phyloP scores from a whole-genome alignment of 208 protist genomes.

The Leptomonas seymouri region DNA sequence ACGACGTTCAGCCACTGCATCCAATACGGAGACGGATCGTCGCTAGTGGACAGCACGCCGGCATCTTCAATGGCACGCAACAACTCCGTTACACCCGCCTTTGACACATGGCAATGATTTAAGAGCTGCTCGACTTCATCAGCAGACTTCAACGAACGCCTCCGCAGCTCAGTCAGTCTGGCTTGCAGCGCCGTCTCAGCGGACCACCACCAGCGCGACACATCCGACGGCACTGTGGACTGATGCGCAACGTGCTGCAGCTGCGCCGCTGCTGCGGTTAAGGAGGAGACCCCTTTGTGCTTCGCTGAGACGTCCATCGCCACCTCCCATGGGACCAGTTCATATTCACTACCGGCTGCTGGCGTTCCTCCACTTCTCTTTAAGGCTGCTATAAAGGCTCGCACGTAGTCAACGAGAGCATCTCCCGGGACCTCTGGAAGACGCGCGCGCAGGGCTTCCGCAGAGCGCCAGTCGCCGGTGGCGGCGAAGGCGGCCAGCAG shows the following conservation, averaged over 20 bases:
- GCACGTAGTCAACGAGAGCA: slow-evolving; percentile 23
- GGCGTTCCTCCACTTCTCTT: neutral
- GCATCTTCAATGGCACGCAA: slow-evolving; percentile 14
- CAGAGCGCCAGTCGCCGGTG: slow-evolving; percentile 30
- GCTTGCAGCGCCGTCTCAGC: slow-evolving; percentile 17
- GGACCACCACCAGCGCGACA: slow-evolving; percentile 23
- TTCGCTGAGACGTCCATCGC: slow-evolving; percentile 17
- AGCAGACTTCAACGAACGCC: neutral
- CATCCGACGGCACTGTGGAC: neutral
- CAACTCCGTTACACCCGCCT: slow-evolving; percentile 9
- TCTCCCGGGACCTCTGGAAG: neutral
- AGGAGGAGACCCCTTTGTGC: neutral
- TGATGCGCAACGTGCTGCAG: slow-evolving; percentile 10
- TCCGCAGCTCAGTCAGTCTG: slow-evolving; percentile 23
- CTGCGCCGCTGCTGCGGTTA: slow-evolving; percentile 8
- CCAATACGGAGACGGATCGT: neutral
- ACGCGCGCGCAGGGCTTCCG: slow-evolving; percentile 18
- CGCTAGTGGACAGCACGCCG: slow-evolving; percentile 10
- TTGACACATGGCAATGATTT: slow-evolving; percentile 20
- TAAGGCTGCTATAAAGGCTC: slow-evolving; percentile 15
- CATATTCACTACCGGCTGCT: neutral
- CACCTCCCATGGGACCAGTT: slow-evolving; percentile 30
- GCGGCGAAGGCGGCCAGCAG: slow-evolving; percentile 27
- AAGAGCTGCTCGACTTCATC: slow-evolving; percentile 13
- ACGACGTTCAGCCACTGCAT: slow-evolving; percentile 20